Evolutionary conservation across 106 monocot genomes (phyloP).

Genomic region (Dendrobium nobile): DNA sequence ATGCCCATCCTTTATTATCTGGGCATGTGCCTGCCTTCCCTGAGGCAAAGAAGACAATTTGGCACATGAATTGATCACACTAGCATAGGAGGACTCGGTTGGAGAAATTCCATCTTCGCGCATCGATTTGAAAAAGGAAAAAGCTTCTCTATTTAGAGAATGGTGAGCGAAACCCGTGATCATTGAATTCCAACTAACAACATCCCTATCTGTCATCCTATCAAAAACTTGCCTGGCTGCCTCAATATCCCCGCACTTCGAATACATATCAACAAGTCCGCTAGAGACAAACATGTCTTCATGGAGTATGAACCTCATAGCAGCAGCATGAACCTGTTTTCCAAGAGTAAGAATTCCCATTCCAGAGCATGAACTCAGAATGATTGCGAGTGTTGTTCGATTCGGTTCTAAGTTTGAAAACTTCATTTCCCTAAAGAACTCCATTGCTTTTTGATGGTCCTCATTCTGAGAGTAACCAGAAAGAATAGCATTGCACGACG

Average conservation of each 20-base stretch:
- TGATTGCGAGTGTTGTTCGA: constrained; percentile 58
- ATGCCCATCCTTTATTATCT: constrained; percentile 49
- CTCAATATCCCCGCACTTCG: constrained; percentile 61
- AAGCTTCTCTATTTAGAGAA: constrained; percentile 52
- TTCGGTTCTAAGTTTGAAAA: constrained; percentile 39
- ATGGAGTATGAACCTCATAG: constrained; percentile 43
- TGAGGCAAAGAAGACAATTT: constrained; percentile 60
- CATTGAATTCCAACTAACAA: constrained; percentile 94
- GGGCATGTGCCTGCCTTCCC: constrained; percentile 74
- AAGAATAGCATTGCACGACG: constrained; percentile 67
- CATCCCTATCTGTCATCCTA: constrained; percentile 61
- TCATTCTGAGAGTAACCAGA: constrained; percentile 63
- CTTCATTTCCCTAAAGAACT: constrained; percentile 70
- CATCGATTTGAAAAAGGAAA: constrained; percentile 68
- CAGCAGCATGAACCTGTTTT: constrained; percentile 60
- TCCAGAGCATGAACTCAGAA: constrained; percentile 67
- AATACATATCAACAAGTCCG: constrained; percentile 84
- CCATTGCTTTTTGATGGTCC: constrained; percentile 37
- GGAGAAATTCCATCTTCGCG: constrained; percentile 39
- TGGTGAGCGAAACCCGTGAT: constrained; percentile 64
- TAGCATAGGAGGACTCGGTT: constrained; percentile 77
- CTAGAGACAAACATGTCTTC: constrained; percentile 74
- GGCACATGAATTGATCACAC: constrained; percentile 70
- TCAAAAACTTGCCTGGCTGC: constrained; percentile 45
- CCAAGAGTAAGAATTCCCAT: constrained; percentile 46